Conservation (phyloP, 1,139 yeast species). For the Lodderomyces margitis region DNA sequence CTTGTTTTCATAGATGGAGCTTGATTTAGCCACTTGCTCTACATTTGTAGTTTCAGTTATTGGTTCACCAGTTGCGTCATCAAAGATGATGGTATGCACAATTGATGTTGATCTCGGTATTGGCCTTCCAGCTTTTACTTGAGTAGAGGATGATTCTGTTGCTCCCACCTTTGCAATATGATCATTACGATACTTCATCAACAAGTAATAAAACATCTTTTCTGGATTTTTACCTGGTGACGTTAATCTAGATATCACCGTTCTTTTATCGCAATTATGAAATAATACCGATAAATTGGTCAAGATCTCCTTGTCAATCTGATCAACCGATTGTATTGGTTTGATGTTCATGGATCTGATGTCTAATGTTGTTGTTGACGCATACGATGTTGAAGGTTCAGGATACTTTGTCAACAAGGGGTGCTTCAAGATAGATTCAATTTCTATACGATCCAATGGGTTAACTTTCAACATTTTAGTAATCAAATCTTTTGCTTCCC, state of each 20-base stretch:
- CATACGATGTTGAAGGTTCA: constrained; percentile 19
- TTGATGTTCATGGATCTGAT: constrained; percentile 36
- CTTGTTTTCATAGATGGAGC: constrained; percentile 23
- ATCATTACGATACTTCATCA: constrained; percentile 81
- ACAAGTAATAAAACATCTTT: constrained; percentile 82
- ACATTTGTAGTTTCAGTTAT: constrained; percentile 18
- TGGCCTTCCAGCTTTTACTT: constrained; percentile 20
- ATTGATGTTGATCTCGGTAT: constrained; percentile 48
- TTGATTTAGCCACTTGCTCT: constrained; percentile 22
- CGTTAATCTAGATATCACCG: constrained; percentile 58
- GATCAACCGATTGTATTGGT: constrained; percentile 50
- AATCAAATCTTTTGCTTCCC: constrained; percentile 85
- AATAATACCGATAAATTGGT: constrained; percentile 84
- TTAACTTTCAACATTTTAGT: constrained; percentile 77
- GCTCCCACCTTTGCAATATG: constrained; percentile 38
- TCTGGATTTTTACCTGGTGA: constrained; percentile 70
- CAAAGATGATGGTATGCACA: constrained; percentile 42
- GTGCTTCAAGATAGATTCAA: constrained; percentile 70
- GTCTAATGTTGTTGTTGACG: constrained; percentile 20
- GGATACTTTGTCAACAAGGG: constrained; percentile 80
- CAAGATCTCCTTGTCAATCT: constrained; percentile 79
- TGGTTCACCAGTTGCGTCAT: constrained; percentile 27
- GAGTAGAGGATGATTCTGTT: constrained; percentile 10
- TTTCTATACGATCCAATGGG: constrained; percentile 75
- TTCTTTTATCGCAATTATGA: constrained; percentile 75